These are phyloP conservation scores for Blastomyces percursus DNA, from an alignment of 2,329 filamentous ascomycete species.

Conservation along the genomic window DNA sequence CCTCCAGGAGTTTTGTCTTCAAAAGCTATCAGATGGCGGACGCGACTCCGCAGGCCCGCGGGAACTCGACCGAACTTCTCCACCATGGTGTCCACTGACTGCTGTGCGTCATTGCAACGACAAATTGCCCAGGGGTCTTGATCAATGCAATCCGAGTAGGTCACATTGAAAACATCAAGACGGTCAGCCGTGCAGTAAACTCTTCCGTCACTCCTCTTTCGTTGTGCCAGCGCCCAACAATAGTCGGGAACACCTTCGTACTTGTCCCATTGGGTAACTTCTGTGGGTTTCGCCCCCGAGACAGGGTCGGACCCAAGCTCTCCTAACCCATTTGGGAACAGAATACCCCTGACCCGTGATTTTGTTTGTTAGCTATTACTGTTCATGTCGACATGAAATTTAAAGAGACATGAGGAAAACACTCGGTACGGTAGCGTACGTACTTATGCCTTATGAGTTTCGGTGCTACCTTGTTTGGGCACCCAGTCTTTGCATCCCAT, in stretches of 20 bases:
- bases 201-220: neutral
- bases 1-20: neutral
- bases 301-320: neutral
- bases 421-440: neutral
- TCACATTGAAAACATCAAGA: neutral
- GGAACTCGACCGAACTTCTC: neutral
- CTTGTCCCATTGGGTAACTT: neutral
- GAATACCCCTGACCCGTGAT: neutral
- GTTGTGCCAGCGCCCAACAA: neutral
- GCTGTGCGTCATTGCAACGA: neutral
- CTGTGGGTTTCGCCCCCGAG: neutral
- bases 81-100: neutral
- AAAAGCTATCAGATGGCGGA: neutral
- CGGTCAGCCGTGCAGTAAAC: neutral
- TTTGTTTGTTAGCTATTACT: neutral
- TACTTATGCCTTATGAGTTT: neutral
- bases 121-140: neutral
- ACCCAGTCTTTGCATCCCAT: neutral
- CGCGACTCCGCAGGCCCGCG: neutral
- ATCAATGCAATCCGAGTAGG: neutral
- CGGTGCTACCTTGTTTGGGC: neutral
- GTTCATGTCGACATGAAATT: neutral
- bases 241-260: neutral
- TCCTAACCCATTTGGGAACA: neutral
- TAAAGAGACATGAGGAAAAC: neutral